Evolutionary conservation across 352 stramenopile species (phyloP).

Genomic region (Globisporangium camurandrum): DNA sequence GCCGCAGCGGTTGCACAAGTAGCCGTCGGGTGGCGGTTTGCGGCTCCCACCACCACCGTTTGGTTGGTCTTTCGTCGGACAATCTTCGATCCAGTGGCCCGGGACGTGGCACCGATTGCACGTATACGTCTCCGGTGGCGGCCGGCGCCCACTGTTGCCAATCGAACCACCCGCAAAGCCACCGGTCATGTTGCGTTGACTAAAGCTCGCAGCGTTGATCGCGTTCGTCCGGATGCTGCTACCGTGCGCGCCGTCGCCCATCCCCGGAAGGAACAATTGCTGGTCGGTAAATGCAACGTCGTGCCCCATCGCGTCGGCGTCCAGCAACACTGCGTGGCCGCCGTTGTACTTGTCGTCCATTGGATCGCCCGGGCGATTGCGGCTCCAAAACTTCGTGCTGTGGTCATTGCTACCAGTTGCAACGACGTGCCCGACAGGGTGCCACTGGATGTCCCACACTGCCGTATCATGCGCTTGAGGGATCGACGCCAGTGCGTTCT

Average conservation of each 20-base stretch:
- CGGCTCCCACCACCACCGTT: constrained; percentile 10
- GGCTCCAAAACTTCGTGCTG: constrained; percentile 97
- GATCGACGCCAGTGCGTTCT: constrained; percentile 77
- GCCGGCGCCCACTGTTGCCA: constrained; percentile 26
- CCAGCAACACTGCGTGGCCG: constrained; percentile 58
- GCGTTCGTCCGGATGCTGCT: constrained; percentile 51
- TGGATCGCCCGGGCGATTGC: constrained; percentile 89
- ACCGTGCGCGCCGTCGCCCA: constrained; percentile 36
- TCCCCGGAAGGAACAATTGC: constrained; percentile 54
- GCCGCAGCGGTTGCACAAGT: too few species aligned
- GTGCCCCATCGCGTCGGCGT: constrained; percentile 42
- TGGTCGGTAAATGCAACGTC: constrained; percentile 16
- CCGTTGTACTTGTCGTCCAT: constrained; percentile 89
- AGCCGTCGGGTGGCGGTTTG: constrained; percentile 1
- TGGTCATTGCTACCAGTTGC: constrained; percentile 95
- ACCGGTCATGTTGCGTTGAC: constrained; percentile 40
- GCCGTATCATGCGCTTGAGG: constrained; percentile 94
- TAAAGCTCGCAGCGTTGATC: constrained; percentile 68
- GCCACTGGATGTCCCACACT: constrained; percentile 98
- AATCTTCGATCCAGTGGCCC: constrained; percentile 85
- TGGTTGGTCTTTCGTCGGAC: constrained; percentile 71
- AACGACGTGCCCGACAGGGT: constrained; percentile 94
- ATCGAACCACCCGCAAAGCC: constrained; percentile 16
- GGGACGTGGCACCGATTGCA: constrained; percentile 84
- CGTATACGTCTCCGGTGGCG: constrained; percentile 79